Evolutionary conservation across 257 asterid genomes (phyloP), one percentile per base, ranked within the genome.

Genomic region (Primulina huaijiensis): DNA sequence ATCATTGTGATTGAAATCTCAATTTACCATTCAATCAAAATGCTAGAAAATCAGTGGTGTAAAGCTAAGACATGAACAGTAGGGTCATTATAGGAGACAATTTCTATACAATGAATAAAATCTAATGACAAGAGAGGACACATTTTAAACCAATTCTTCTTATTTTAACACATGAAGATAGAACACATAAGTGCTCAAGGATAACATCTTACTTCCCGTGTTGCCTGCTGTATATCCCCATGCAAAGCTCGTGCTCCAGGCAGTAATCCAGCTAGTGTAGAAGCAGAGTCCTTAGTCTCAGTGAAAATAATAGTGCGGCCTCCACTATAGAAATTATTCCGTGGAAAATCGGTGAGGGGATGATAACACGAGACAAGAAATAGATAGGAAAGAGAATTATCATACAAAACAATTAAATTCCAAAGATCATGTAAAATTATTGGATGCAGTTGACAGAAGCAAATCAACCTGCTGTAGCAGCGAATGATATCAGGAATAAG

Each of bases 171-270:
- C 7, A 34, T 8, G 19, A 37, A 25, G 3, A 33, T 27, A 17
- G 66, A 62, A 7, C 29, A 35, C 8, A 69, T 2, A 46, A 30
- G 40, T 4, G 27, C 30, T 3, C 27, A 7, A 33, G 57, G 57
- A 60, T 10, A 25, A 35, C 31, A 73, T 35, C 61, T 76, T 78
- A 89, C 99, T 94, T 94, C 99, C 68, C 99, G 97, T 64, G 95
- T 92, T 14, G 91, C 72, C 81, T 94, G 99, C 29, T 94, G 97
- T 74, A 94, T 94, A 81, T 94, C 99, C 17, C 99, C 97, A 76
- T 94, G 99, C 83, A 94, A 81, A 16, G 99, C 96, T 67, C 97
- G 94, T 61, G 99, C 92, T 57, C 96, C 99, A 63, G 91, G 98
- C 84, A 94, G 90, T 34, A 88, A 50, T 50, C 97, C 95, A 79